These are phyloP conservation scores for Staphylotrichum longicolle DNA, from an alignment of 495 filamentous ascomycete genomes.

Conservation along the genomic window DNA sequence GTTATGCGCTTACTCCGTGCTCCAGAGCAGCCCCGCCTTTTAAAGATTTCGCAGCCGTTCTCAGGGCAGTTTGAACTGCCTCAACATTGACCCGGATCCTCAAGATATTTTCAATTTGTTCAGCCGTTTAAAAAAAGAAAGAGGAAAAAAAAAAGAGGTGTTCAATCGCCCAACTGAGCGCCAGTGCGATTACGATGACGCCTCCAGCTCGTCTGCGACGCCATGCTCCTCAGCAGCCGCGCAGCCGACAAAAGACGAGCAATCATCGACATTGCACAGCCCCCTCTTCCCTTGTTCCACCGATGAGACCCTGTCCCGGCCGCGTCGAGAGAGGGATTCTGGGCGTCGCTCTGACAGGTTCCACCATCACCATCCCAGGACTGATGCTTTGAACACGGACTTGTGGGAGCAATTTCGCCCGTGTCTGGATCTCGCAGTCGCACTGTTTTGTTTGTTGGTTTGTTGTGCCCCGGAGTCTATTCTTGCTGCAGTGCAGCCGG, in stretches of 20 bases:
- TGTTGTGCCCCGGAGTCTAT: neutral
- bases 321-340: neutral
- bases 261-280: slow-evolving; percentile 20
- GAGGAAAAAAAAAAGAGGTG: no score
- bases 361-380: neutral
- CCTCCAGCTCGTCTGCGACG: slow-evolving; percentile 9
- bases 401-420: no score
- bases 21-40: neutral
- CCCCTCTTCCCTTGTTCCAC: slow-evolving; percentile 13
- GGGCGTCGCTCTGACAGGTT: neutral
- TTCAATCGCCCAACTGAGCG: no score
- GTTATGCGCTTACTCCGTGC: neutral
- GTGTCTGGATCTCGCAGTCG: no score
- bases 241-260: neutral
- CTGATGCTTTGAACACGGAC: no score
- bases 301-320: slow-evolving; percentile 13
- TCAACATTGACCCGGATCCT: no score
- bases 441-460: no score
- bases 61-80: no score
- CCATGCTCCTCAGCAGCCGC: neutral
- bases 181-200: neutral
- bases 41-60: no score
- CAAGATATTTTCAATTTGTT: no score
- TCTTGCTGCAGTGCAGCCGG: neutral
- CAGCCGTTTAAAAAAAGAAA: no score